phyloP scores from a whole-genome alignment of 2,329 filamentous ascomycete species.

The Tolypocladium album region DNA sequence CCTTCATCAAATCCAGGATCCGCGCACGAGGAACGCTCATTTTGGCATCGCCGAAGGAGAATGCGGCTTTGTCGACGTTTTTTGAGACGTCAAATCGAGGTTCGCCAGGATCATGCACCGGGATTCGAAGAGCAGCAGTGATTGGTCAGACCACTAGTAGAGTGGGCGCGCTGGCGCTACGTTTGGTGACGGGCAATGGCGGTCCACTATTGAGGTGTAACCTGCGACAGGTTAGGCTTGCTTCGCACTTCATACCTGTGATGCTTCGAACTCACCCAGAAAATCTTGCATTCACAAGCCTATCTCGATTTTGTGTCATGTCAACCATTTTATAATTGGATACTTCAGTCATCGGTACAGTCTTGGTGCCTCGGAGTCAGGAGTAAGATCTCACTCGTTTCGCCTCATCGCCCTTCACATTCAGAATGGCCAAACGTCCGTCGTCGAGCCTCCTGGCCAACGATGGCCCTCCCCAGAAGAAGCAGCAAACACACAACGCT shows the following conservation, averaged over 20 bases:
- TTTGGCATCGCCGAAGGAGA: conserved; percentile 25
- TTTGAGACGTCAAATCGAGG: conserved; percentile 17
- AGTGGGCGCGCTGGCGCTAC: not conserved
- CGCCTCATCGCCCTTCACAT: too few species aligned
- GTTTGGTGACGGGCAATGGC: not conserved
- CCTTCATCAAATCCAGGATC: conserved; percentile 69
- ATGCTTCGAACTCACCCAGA: not conserved
- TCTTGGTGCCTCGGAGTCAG: not conserved
- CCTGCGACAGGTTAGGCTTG: not conserved
- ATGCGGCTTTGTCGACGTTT: conserved; percentile 8
- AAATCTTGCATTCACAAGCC: not conserved
- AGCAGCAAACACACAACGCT: not conserved
- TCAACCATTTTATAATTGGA: not conserved
- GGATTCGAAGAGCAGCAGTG: not conserved
- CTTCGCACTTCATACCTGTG: not conserved
- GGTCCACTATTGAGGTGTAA: not conserved
- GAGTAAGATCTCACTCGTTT: too few species aligned
- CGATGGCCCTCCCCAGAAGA: conserved; percentile 3
- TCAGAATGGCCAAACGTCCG: conserved; percentile 26
- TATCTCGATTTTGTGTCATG: not conserved
- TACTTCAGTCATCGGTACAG: not conserved
- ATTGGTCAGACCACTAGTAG: conserved; percentile 3
- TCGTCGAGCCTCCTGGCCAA: not conserved
- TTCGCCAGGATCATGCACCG: not conserved
- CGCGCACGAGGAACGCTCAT: conserved; percentile 54